Evolutionary conservation across 352 stramenopile species (phyloP).

Genomic region (Globisporangium barbulae): DNA sequence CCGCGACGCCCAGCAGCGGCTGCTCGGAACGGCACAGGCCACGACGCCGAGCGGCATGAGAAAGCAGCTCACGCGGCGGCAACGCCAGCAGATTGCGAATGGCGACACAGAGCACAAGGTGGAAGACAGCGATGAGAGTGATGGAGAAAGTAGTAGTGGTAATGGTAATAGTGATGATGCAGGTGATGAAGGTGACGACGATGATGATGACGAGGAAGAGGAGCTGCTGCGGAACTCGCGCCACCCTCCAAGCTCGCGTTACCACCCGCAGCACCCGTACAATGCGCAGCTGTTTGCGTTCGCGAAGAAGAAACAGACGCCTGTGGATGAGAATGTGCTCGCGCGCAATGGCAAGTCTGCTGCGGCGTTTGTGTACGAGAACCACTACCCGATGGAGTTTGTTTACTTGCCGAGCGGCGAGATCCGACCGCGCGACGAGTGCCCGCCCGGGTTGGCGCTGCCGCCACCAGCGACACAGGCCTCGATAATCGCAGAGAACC

Average conservation of each 20-base stretch:
- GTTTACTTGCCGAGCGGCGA: conserved; percentile 60
- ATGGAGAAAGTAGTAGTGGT: neutral
- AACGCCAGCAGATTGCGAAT: neutral
- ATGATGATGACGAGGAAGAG: conserved; percentile 6
- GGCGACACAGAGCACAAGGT: conserved; percentile 17
- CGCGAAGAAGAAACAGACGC: conserved; percentile 15
- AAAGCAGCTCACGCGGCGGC: neutral
- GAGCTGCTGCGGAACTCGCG: conserved; percentile 15
- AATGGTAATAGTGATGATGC: neutral
- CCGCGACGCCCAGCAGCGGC: conserved; percentile 14
- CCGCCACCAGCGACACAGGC: conserved; percentile 18
- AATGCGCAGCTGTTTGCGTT: conserved; percentile 31
- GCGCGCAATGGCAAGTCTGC: conserved; percentile 9
- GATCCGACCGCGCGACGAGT: conserved; percentile 58
- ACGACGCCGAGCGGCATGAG: conserved; percentile 5
- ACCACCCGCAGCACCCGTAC: conserved; percentile 41
- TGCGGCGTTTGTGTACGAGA: conserved; percentile 15
- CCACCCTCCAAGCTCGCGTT: conserved; percentile 17
- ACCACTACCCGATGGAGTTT: conserved; percentile 45
- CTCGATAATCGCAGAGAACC: neutral
- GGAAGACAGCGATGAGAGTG: conserved; percentile 24
- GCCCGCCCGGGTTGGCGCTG: conserved; percentile 37
- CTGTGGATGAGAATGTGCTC: neutral
- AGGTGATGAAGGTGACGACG: neutral
- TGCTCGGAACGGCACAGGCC: neutral